Percentiles rank a stretch among this genome's conserved stretches.
phyloP scores from a whole-genome alignment of 2,329 filamentous ascomycete species.

The Aciculosporium take region DNA sequence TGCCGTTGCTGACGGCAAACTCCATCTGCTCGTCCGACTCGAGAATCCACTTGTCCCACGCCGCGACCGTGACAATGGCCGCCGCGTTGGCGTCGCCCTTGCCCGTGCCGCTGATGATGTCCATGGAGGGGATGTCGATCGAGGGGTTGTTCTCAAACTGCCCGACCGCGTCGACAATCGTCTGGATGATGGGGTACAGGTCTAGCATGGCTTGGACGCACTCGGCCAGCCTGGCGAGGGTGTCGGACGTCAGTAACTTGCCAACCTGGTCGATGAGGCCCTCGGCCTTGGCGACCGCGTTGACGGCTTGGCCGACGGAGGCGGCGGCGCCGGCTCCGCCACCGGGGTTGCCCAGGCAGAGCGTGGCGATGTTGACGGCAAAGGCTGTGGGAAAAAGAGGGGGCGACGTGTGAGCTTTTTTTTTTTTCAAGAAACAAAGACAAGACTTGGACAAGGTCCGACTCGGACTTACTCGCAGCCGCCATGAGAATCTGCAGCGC shows the following conservation, averaged over 20 bases:
- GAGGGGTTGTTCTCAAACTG: not conserved
- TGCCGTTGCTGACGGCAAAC: not conserved
- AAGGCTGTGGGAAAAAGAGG: too few relatives aligned
- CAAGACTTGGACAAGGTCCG: too few relatives aligned
- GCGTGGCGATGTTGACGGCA: not conserved
- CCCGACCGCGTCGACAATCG: not conserved
- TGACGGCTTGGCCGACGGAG: not conserved
- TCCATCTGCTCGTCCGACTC: conserved; percentile 1
- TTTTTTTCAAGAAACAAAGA: too few relatives aligned
- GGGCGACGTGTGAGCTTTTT: too few relatives aligned
- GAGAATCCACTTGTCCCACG: not conserved
- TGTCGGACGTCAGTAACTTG: not conserved
- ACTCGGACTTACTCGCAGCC: not conserved
- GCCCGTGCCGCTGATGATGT: not conserved
- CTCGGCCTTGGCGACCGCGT: not conserved
- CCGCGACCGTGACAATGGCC: not conserved
- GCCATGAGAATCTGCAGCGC: not conserved
- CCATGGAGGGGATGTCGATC: not conserved
- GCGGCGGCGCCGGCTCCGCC: not conserved
- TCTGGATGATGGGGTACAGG: not conserved
- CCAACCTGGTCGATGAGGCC: not conserved
- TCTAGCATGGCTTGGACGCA: not conserved
- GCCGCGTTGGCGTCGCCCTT: not conserved
- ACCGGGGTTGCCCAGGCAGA: not conserved
- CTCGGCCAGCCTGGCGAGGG: rapidly evolving